Evolutionary conservation across 1,284 basidiomycete species (phyloP).

Genomic region (Tilletia indica): DNA sequence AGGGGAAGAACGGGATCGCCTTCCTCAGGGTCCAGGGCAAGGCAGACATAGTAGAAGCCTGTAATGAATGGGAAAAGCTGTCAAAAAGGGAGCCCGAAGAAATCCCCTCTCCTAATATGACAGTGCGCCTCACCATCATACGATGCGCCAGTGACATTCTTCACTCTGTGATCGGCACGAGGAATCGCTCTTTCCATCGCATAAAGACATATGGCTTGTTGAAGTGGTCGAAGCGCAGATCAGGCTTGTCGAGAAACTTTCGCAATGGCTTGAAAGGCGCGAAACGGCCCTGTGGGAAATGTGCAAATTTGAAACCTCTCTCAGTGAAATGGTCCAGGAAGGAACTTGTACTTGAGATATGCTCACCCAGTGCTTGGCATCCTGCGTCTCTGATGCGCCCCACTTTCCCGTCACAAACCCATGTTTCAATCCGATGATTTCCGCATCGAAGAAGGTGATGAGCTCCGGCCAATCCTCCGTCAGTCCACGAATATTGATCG

Average conservation of each 20-base stretch:
- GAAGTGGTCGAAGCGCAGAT: slow-evolving; percentile 38
- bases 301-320: not conserved
- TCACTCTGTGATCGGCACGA: slow-evolving; percentile 87
- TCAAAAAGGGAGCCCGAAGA: too few relatives aligned
- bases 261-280: slow-evolving; percentile 40
- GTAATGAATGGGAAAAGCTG: slow-evolving; percentile 9
- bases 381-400: slow-evolving; percentile 49
- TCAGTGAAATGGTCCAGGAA: not conserved
- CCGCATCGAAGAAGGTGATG: slow-evolving; percentile 54
- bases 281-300: slow-evolving; percentile 31
- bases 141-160: slow-evolving; percentile 90
- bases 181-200: slow-evolving; percentile 93
- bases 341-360: not conserved
- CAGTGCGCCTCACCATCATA: slow-evolving; percentile 61
- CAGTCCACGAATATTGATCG: slow-evolving; percentile 52
- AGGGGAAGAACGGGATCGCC: not conserved
- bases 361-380: slow-evolving; percentile 48
- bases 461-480: slow-evolving; percentile 55
- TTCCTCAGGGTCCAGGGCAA: slow-evolving; percentile 62
- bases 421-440: slow-evolving; percentile 48
- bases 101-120: too few relatives aligned
- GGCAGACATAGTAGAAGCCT: slow-evolving; percentile 76
- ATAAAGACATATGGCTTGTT: slow-evolving; percentile 67
- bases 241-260: slow-evolving; percentile 29
- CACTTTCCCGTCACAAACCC: slow-evolving; percentile 50